Base-by-base conservation (phyloP, 2,329 filamentous ascomycete genomes). In the Fusarium hostae region DNA sequence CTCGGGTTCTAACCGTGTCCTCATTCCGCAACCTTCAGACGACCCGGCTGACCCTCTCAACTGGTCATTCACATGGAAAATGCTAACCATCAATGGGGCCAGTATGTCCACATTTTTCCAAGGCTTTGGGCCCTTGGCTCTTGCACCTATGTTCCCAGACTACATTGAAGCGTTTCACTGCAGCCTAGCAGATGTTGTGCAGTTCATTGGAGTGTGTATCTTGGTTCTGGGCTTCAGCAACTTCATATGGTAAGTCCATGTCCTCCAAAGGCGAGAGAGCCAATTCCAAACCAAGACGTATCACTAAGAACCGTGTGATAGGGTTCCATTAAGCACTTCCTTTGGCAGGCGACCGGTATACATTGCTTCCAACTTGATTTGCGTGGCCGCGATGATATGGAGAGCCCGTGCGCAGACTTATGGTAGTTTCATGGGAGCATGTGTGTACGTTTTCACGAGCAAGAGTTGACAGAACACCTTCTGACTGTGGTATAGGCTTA, bases 151-250 rank as follows among this genome's bases (percentile, higher is more conserved):
- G 52, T 55, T 55, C 5, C 7, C 9, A 2, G 52, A 55, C 7
- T 55, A 55, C 12, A 55, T 55, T 6, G 52, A 55, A 55, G 52
- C 37, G 3, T 55, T 55, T 32, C 37, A 55, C 28, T 24, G 52
- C 11, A 55, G 20, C 22, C n/a, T 55, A 5, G 52, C 52, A 6
- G 52, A 55, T 44, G 52, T 16, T 44, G 52, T 55, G 16, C 52
- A 55, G 39, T 55, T 55, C 15, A 55, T 37, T 5, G 52, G 52
- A 24, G 52, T 55, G 15, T 55, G 52, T 34, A 55, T 55, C 28
- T 6, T 55, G 37, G 52, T 55, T 16, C n/a, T 55, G 7, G 52
- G 52, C 5, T 55, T 55, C 28, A 55, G 52, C 5, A 55, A 55
- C 37, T 55, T 55, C 16, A 44, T 55, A 24, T 55, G 52, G 52